Evolutionary conservation across 139 green algal genomes (phyloP), one percentile per base, ranked within the genome.

Genomic region (Coelastrella sp.): DNA sequence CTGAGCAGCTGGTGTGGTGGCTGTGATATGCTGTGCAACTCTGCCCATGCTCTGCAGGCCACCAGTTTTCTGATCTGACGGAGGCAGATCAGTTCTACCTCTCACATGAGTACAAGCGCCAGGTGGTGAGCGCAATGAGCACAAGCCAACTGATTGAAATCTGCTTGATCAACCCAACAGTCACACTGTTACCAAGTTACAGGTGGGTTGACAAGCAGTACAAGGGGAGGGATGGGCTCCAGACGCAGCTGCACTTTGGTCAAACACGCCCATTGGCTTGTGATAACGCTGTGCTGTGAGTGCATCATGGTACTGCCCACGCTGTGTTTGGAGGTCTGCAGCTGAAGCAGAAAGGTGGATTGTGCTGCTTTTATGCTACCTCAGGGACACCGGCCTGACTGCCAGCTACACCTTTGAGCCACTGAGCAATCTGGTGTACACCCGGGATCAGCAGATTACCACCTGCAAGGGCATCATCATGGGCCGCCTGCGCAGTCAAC

Each of bases 391-490:
- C 17, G 94, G 96, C 34, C 85, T 99, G 35, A 93, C 88, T 25
- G 93, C 96, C 34, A 91, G 88, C 43, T 99, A 99, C 92, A 93
- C 85, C 25, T 98, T 98, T 82, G 84, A 97, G 90, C 96, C 96
- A 2, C 91, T 98, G 50, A 95, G 91, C 88, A 99, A 99, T 91
- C 90, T 99, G 85, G 89, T 98, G 38, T 99, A 98, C 92, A 98
- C 95, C 27, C 91, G 96, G 30, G 96, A 99, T 90, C 96, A 99
- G 91, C 94, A 97, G 87, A 95, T 99, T 84, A 98, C 95, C 13
- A 98, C 95, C 0, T 91, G 86, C 91, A 93, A 91, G 71, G 96
- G 96, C 84, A 94, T 98, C 41, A 93, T 99, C 1, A 98, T 98
- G 94, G 96, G 93, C 0, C 87, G 92, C 11, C 87, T 99, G 87